phyloP scores from a whole-genome alignment of 495 filamentous ascomycete genomes.

The Trichoderma asperelloides region DNA sequence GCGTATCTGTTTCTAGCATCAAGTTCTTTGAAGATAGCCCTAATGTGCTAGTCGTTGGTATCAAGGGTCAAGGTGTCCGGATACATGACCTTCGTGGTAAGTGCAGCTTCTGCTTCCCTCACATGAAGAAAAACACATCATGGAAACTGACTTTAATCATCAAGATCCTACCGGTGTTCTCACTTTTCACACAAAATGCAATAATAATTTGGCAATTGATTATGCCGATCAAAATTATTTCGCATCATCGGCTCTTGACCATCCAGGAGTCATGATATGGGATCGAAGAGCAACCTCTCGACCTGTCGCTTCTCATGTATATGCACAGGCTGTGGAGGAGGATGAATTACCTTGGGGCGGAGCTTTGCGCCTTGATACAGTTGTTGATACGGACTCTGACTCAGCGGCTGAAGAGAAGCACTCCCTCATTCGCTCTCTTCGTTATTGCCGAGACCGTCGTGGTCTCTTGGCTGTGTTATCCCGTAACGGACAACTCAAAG shows the following conservation, averaged over 20 bases:
- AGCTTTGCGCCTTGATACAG: slow-evolving; percentile 59
- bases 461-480: slow-evolving; percentile 70
- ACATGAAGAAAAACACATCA: slow-evolving; percentile 6
- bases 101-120: slow-evolving; percentile 10
- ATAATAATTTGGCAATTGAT: slow-evolving; percentile 86
- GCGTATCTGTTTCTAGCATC: slow-evolving; percentile 80
- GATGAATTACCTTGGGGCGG: slow-evolving; percentile 44
- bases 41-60: slow-evolving; percentile 69
- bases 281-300: slow-evolving; percentile 64
- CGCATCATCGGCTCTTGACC: slow-evolving; percentile 66
- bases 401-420: slow-evolving; percentile 36
- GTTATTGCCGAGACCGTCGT: slow-evolving; percentile 65
- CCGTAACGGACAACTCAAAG: slow-evolving; percentile 68
- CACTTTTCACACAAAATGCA: slow-evolving; percentile 68
- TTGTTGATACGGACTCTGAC: slow-evolving; percentile 44
- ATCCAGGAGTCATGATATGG: slow-evolving; percentile 76
- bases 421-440: slow-evolving; percentile 62
- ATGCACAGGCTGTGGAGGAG: slow-evolving; percentile 37
- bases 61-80: slow-evolving; percentile 78
- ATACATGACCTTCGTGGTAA: slow-evolving; percentile 84
- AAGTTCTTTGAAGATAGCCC: slow-evolving; percentile 85
- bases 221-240: slow-evolving; percentile 89
- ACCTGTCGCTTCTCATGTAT: slow-evolving; percentile 31
- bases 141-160: slow-evolving; percentile 1
- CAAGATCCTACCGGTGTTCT: slow-evolving; percentile 45